Percentiles rank a stretch among this genome's conserved stretches.
Evolutionary conservation across 768 basidiomycete species (phyloP).

Genomic region (Termitomyces sp.): DNA sequence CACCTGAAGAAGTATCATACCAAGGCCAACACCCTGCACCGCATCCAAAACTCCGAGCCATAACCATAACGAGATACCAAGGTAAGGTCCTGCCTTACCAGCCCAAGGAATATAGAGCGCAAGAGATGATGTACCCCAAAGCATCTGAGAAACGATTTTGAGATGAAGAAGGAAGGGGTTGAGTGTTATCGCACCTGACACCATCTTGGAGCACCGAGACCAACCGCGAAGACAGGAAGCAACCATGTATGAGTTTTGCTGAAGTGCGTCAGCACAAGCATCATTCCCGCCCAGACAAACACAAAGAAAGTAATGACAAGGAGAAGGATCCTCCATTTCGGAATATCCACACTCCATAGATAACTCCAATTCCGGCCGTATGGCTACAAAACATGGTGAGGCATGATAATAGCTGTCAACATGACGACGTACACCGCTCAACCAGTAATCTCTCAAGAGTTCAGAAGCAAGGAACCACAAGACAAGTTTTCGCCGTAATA

Average conservation of each 20-base stretch:
- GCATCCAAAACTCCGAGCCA: constrained; percentile 96
- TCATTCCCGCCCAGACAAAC: constrained; percentile 74
- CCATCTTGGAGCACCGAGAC: constrained; percentile 91
- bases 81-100: constrained; percentile 77
- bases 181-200: constrained; percentile 58
- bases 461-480: constrained; percentile 95
- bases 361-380: constrained; percentile 95
- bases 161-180: not conserved
- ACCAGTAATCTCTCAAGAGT: constrained; percentile 88
- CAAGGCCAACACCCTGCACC: constrained; percentile 89
- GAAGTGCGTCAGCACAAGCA: constrained; percentile 75
- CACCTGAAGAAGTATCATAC: constrained; percentile 82
- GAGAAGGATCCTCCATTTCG: constrained; percentile 78
- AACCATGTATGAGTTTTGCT: constrained; percentile 96
- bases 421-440: constrained; percentile 63
- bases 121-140: constrained; percentile 94
- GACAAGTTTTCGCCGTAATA: constrained; percentile 88
- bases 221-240: constrained; percentile 91
- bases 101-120: constrained; percentile 95
- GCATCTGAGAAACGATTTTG: constrained; percentile 43
- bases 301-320: constrained; percentile 84
- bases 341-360: constrained; percentile 81
- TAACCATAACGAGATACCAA: constrained; percentile 87
- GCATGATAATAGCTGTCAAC: not conserved
- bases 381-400: constrained; percentile 42